Conservation (phyloP, 2,329 filamentous ascomycete species). For the Botrytis deweyae region DNA sequence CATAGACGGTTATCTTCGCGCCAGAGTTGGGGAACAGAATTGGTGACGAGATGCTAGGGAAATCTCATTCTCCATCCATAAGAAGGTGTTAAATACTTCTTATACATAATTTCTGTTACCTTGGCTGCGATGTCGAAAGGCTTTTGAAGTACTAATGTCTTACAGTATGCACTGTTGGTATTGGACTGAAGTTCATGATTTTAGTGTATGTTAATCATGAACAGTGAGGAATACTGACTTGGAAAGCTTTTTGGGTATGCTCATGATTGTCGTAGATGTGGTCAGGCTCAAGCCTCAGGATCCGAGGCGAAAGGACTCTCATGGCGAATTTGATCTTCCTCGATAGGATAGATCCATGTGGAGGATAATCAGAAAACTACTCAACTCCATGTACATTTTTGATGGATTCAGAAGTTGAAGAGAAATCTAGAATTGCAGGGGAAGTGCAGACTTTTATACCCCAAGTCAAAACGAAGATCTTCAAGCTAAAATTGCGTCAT, state of each 20-base stretch:
- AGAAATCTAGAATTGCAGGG: background rate
- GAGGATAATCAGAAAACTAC: fast-evolving
- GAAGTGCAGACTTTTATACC: background rate
- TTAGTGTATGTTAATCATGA: background rate
- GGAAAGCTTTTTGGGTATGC: background rate
- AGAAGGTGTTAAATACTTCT: background rate
- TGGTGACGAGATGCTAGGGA: background rate
- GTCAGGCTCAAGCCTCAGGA: background rate
- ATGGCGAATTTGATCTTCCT: fast-evolving
- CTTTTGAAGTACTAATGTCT: too few species aligned
- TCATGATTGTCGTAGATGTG: background rate
- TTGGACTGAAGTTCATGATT: background rate
- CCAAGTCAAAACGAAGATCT: background rate
- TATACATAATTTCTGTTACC: background rate
- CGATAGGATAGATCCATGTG: background rate
- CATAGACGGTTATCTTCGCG: too few species aligned
- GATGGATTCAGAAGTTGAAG: background rate
- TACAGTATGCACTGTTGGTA: background rate
- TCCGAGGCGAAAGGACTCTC: background rate
- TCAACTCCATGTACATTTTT: background rate
- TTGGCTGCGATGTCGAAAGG: background rate
- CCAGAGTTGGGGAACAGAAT: background rate
- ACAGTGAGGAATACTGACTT: background rate
- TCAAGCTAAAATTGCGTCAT: background rate
- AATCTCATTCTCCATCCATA: background rate